A percentile compares a stretch with the other conserved stretches of the same genome.
These are phyloP conservation scores for Citrus inodora DNA, from an alignment of 345 rosid species.

Conservation along the genomic window DNA sequence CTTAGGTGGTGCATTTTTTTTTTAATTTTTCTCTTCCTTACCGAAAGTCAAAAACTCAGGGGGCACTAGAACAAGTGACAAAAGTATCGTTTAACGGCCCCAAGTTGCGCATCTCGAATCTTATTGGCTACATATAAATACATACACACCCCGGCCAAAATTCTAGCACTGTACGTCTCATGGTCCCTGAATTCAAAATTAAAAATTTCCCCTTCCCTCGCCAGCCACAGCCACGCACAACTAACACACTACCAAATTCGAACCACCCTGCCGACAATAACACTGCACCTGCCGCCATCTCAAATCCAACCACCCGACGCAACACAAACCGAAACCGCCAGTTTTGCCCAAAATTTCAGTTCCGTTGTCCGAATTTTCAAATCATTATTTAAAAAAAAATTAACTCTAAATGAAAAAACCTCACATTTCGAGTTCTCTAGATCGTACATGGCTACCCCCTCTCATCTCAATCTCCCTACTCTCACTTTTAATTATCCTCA, in stretches of 20 bases:
- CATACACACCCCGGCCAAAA: background rate
- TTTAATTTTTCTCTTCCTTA: too few species aligned
- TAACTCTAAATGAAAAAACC: constrained; percentile 45
- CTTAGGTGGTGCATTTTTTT: too few species aligned
- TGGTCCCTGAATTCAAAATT: background rate
- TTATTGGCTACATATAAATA: background rate
- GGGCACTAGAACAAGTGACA: too few species aligned
- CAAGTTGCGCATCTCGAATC: background rate
- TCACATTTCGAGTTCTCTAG: constrained; percentile 42
- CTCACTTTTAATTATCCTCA: constrained; percentile 38
- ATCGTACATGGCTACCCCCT: constrained; percentile 45
- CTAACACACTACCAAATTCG: background rate
- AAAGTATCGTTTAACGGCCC: background rate
- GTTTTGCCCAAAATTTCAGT: background rate
- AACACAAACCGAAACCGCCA: background rate
- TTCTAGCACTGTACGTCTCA: background rate
- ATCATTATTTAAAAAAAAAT: background rate
- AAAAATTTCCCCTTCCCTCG: constrained; percentile 10
- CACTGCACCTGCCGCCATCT: background rate
- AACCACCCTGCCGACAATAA: background rate
- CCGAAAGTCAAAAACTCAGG: too few species aligned
- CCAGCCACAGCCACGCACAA: background rate
- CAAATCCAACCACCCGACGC: background rate
- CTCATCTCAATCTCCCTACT: constrained; percentile 27
- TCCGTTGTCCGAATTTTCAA: background rate